Percentiles rank a stretch among this genome's conserved stretches.
These are phyloP conservation scores for Solanum okadae DNA, from an alignment of 257 asterid genomes.

Conservation along the genomic window DNA sequence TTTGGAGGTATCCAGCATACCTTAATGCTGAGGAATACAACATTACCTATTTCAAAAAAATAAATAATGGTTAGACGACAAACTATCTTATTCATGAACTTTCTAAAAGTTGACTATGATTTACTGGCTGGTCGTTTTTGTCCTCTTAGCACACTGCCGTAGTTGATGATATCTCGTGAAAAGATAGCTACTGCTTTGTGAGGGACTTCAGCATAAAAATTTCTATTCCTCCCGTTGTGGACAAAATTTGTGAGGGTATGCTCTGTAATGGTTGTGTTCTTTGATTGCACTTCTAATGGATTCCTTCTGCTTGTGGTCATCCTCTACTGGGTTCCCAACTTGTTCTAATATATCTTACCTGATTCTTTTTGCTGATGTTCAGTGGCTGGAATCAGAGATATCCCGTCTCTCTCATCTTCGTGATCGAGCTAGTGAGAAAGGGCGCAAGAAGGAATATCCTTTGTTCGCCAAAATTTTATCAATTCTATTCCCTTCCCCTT, in stretches of 20 bases:
- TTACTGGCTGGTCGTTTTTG: background rate
- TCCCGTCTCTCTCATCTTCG: conserved; percentile 90
- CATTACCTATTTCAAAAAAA: background rate
- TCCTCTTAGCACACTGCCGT: background rate
- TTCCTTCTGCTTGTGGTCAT: background rate
- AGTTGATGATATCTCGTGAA: background rate
- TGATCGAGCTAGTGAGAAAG: conserved; percentile 96
- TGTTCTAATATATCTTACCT: background rate
- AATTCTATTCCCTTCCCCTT: background rate
- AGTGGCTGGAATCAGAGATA: conserved; percentile 96
- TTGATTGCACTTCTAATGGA: background rate
- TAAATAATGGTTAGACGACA: background rate
- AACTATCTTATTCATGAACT: background rate
- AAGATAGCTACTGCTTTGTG: background rate
- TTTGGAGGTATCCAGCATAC: background rate
- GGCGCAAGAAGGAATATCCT: conserved; percentile 99
- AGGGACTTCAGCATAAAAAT: background rate
- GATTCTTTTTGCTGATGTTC: conserved; percentile 16
- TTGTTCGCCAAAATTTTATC: conserved; percentile 9
- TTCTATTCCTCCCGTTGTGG: background rate
- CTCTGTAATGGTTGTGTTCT: background rate
- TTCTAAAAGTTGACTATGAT: background rate
- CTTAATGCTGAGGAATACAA: background rate
- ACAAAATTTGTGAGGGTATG: background rate
- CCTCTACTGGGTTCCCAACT: background rate